A percentile compares a stretch with the other conserved stretches of the same genome.
Conservation (phyloP, 495 filamentous ascomycete genomes). For the Chaetomidium leptoderma region DNA sequence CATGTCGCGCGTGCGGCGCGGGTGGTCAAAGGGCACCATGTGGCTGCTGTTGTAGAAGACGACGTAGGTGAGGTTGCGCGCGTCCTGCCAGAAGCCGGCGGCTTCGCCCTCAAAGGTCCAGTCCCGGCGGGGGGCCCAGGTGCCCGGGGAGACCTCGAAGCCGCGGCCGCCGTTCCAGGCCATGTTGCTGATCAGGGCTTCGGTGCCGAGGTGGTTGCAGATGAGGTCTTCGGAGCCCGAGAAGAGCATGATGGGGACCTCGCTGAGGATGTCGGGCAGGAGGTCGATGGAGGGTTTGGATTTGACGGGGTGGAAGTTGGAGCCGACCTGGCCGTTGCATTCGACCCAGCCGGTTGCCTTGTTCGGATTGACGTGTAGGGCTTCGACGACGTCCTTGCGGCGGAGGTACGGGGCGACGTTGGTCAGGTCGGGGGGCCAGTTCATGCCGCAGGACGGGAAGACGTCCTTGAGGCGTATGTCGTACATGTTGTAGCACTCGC, state of each 20-base stretch:
- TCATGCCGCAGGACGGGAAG: slow-evolving; percentile 81
- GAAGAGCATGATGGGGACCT: slow-evolving; percentile 78
- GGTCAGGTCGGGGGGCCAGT: slow-evolving; percentile 84
- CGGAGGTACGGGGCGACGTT: slow-evolving; percentile 79
- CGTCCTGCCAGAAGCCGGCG: slow-evolving; percentile 89
- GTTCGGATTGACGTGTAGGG: slow-evolving; percentile 75
- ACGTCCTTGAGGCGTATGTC: slow-evolving; percentile 77
- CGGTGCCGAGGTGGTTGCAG: slow-evolving; percentile 95
- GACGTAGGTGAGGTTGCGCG: slow-evolving; percentile 91
- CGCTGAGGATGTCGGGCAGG: slow-evolving; percentile 70
- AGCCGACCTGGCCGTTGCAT: slow-evolving; percentile 73
- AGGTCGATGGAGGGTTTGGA: slow-evolving; percentile 68
- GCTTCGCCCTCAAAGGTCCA: slow-evolving; percentile 93
- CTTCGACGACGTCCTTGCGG: slow-evolving; percentile 68
- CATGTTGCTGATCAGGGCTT: slow-evolving; percentile 86
- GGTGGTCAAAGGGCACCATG: slow-evolving; percentile 95
- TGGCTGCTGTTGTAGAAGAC: slow-evolving; percentile 93
- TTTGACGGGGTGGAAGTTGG: slow-evolving; percentile 60
- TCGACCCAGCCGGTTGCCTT: slow-evolving; percentile 89
- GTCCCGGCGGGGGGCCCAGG: slow-evolving; percentile 83
- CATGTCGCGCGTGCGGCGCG: slow-evolving; percentile 88
- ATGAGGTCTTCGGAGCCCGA: slow-evolving; percentile 92
- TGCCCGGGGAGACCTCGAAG: slow-evolving; percentile 84
- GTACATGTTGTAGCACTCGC: slow-evolving; percentile 83
- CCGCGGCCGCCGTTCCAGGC: slow-evolving; percentile 85